Evolutionary conservation across 106 monocot genomes (phyloP).

Genomic region (Phalaenopsis aphrodite): DNA sequence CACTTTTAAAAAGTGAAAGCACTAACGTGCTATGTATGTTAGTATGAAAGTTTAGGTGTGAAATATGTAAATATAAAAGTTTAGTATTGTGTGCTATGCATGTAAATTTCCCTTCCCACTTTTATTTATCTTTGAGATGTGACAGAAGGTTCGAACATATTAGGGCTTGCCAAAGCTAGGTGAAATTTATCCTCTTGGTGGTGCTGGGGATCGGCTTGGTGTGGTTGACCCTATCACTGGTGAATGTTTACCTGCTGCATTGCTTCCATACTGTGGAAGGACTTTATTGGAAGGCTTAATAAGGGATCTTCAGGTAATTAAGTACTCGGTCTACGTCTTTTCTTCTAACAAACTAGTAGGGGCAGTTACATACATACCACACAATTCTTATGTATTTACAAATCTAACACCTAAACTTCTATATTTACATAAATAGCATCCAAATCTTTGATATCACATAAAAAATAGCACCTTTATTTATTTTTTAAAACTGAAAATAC

Average conservation of each 20-base stretch:
- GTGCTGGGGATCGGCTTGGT: constrained; percentile 94
- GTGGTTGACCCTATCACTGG: constrained; percentile 66
- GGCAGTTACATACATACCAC: neutral
- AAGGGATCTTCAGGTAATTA: constrained; percentile 86
- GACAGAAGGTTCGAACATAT: constrained; percentile 9
- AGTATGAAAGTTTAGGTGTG: too few species aligned
- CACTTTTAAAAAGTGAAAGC: too few species aligned
- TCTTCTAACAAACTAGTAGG: too few species aligned
- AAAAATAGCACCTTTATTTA: too few species aligned
- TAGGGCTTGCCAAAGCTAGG: constrained; percentile 94
- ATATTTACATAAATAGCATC: too few species aligned
- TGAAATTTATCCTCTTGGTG: constrained; percentile 98
- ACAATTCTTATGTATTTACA: too few species aligned
- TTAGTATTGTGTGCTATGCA: neutral
- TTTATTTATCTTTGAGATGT: neutral
- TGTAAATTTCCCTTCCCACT: neutral
- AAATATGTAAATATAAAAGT: too few species aligned
- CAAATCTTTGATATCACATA: too few species aligned
- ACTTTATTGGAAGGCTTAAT: constrained; percentile 86
- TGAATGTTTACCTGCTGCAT: constrained; percentile 91
- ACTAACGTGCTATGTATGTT: too few species aligned
- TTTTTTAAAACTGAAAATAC: too few species aligned
- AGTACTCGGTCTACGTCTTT: neutral
- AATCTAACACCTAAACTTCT: too few species aligned
- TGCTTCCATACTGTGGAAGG: constrained; percentile 83